These are phyloP conservation scores for Hibiscus syriacus DNA, from an alignment of 345 rosid species.

Conservation along the genomic window DNA sequence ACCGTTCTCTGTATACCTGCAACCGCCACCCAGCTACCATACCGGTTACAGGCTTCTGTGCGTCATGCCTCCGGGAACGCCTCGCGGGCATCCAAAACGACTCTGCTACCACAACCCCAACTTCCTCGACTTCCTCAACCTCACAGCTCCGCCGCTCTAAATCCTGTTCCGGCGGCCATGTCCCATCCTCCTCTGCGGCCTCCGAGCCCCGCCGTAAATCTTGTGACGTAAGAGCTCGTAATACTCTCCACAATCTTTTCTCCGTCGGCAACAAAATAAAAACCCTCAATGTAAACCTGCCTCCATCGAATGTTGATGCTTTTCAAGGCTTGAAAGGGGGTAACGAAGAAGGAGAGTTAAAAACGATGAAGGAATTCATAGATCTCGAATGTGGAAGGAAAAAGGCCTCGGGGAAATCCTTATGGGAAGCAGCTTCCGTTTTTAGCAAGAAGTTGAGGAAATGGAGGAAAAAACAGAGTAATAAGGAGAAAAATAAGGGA, in stretches of 20 bases:
- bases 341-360: constrained; percentile 36
- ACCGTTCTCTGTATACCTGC: constrained; percentile 5
- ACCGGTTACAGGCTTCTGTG: constrained; percentile 10
- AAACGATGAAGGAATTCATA: constrained; percentile 57
- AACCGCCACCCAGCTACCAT: constrained; percentile 8
- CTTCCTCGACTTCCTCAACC: constrained; percentile 9
- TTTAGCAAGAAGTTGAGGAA: constrained; percentile 46
- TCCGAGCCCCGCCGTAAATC: constrained; percentile 50
- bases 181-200: constrained; percentile 18
- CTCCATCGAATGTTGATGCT: constrained; percentile 10
- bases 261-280: constrained; percentile 22
- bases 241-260: constrained; percentile 42
- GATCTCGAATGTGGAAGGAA: constrained; percentile 51
- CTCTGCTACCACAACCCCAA: constrained; percentile 21
- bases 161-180: constrained; percentile 30
- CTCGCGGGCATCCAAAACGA: constrained; percentile 14
- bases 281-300: background rate
- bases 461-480: constrained; percentile 39
- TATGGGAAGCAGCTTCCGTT: constrained; percentile 42
- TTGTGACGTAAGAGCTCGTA: constrained; percentile 36
- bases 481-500: constrained; percentile 11
- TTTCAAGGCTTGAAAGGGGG: constrained; percentile 17
- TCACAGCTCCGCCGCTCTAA: constrained; percentile 46
- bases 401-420: constrained; percentile 24
- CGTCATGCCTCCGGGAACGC: constrained; percentile 18